Conservation (phyloP, 805 yeast genomes). For the Yarrowia keelungensis region DNA sequence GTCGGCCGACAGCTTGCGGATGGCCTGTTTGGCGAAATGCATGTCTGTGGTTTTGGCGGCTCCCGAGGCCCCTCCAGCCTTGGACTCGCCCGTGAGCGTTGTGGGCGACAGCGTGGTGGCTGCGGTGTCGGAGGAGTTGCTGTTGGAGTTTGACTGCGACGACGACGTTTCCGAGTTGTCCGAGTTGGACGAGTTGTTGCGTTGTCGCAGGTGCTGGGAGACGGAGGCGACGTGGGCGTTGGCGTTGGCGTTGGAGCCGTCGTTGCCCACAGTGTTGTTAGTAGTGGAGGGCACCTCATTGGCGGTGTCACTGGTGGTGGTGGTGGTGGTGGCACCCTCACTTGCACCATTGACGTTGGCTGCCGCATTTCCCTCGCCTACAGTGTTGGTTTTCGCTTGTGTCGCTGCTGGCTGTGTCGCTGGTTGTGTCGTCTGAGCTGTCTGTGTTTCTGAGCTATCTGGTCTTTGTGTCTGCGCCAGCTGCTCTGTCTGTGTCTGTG, state of each 20-base stretch:
- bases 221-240: slow-evolving; percentile 7
- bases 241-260: background rate
- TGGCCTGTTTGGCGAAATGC: slow-evolving; percentile 37
- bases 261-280: background rate
- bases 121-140: slow-evolving; percentile 36
- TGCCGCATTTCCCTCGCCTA: too few species aligned
- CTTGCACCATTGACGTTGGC: background rate
- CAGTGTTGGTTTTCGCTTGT: too few species aligned
- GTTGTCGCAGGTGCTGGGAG: slow-evolving; percentile 25
- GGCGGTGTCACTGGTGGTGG: background rate
- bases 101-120: slow-evolving; percentile 38
- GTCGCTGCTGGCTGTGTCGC: background rate
- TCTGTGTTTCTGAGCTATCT: too few species aligned
- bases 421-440: background rate
- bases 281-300: background rate
- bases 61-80: background rate
- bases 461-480: background rate
- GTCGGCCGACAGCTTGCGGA: slow-evolving; percentile 29
- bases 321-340: background rate
- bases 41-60: background rate
- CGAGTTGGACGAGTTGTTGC: slow-evolving; percentile 37
- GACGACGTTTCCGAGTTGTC: slow-evolving; percentile 15
- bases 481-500: background rate
- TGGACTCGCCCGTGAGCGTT: slow-evolving; percentile 7
- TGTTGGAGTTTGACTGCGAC: slow-evolving; percentile 25